Evolutionary conservation across 345 rosid species (phyloP), one percentile per base, ranked within the genome.

Genomic region (Zanthoxylum bungeanum): DNA sequence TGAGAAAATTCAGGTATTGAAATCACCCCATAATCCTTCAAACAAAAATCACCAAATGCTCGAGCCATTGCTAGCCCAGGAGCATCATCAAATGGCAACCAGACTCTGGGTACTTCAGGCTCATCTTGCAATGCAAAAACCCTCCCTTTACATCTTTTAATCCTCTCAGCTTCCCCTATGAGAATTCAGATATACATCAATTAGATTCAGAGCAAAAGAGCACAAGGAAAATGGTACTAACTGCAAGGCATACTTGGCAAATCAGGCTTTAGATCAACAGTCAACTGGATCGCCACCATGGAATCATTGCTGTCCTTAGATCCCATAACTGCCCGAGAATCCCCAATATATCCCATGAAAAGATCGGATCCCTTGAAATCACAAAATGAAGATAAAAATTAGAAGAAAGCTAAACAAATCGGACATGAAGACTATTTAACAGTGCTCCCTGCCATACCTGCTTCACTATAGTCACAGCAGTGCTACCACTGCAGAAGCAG

Each of bases 31-130:
- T 96, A 96, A 66, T 96, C 99, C 86, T 96, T 96, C 64, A 96
- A 79, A 86, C 99, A 96, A 75, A 96, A 96, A 80, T 96, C 99
- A 14, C 99, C 99, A 69, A 96, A 96, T 40, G 99, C 99, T 64
- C 99, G 87, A 57, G 99, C 99, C 98, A 96, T 96, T 71, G 99
- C 99, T 39, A 96, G 76, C 60, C 99, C 99, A n/a, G 98, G 99
- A 70, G 98, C 98, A 77, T 96, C 95, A 84, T 96, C 99, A 79
- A 83, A 96, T 36, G 99, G 99, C 83, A 96, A 76, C 99, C 99
- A 96, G 27, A 96, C 99, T 84, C 98, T 86, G 34, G 90, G 76
- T 52, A 96, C 99, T 85, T 93, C 99, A 70, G 99, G 99, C 77
- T 96, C 99, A 71, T 96, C 99, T 91, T 96, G 95, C 82, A 93